A percentile compares a stretch with the other conserved stretches of the same genome.
phyloP scores from a whole-genome alignment of 2,329 filamentous ascomycete genomes.

The Fusarium sp. region DNA sequence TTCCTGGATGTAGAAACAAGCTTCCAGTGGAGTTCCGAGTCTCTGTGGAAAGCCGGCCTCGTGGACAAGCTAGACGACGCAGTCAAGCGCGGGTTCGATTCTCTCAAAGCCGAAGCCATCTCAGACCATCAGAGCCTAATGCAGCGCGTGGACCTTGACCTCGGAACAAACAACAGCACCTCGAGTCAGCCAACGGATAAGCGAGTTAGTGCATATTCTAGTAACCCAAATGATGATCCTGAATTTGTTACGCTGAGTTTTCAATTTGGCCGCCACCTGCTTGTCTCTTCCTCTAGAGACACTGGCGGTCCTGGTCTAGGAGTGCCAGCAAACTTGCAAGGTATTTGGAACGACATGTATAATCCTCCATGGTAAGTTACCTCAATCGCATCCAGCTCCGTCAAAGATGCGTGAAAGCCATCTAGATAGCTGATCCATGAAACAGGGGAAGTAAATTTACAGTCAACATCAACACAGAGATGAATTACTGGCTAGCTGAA shows the following conservation, averaged over 20 bases:
- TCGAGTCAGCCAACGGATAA: neutral
- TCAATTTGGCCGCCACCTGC: neutral
- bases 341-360: neutral
- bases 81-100: neutral
- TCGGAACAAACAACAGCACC: neutral
- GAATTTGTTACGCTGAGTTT: neutral
- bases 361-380: neutral
- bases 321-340: neutral
- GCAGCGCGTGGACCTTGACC: neutral
- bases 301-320: neutral
- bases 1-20: neutral
- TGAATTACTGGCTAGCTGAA: neutral
- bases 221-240: accelerated
- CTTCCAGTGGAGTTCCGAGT: neutral
- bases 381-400: too few species aligned
- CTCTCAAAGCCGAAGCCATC: neutral
- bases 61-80: neutral
- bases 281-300: neutral
- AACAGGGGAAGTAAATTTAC: neutral
- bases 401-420: too few species aligned
- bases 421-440: neutral
- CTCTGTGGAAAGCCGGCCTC: neutral
- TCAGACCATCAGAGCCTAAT: neutral
- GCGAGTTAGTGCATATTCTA: accelerated
- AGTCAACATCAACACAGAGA: neutral